These are phyloP conservation scores for Phytophthora colocasiae DNA, from an alignment of 352 stramenopile genomes.

Conservation along the genomic window DNA sequence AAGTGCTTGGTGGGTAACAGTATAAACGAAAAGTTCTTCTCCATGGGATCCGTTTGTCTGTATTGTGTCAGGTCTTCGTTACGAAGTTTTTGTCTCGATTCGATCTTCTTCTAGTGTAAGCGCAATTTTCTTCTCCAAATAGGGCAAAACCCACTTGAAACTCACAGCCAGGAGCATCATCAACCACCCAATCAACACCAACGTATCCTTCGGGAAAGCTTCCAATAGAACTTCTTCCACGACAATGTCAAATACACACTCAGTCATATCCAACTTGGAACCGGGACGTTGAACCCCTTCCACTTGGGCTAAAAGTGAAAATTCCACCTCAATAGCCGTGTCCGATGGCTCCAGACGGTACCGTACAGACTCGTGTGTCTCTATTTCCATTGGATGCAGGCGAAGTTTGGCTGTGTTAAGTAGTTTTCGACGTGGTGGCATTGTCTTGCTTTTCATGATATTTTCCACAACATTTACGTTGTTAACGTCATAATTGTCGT, in stretches of 20 bases:
- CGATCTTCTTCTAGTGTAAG: constrained; percentile 52
- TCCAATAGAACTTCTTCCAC: constrained; percentile 73
- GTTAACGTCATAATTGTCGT: constrained; percentile 17
- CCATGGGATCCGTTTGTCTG: no score
- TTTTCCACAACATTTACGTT: constrained; percentile 25
- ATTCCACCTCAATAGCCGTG: constrained; percentile 40
- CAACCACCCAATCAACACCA: constrained; percentile 67
- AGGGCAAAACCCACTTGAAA: constrained; percentile 51
- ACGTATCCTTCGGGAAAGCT: constrained; percentile 58
- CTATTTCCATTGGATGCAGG: constrained; percentile 49
- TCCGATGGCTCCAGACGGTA: constrained; percentile 41
- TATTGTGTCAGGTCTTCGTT: neutral
- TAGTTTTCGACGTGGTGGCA: constrained; percentile 38
- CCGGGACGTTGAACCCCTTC: constrained; percentile 61
- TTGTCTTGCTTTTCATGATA: constrained; percentile 25
- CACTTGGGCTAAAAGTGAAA: constrained; percentile 53
- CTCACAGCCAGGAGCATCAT: constrained; percentile 47
- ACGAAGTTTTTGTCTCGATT: neutral
- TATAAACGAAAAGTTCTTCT: neutral
- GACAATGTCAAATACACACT: constrained; percentile 78
- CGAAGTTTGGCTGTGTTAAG: constrained; percentile 80
- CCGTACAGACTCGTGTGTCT: constrained; percentile 24
- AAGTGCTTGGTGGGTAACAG: neutral
- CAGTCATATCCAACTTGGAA: constrained; percentile 30
- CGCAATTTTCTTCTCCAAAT: constrained; percentile 58